Percentiles rank a stretch among this genome's conserved stretches.
phyloP scores from a whole-genome alignment of 2,329 filamentous ascomycete species.

The Didymellaceae sp. region DNA sequence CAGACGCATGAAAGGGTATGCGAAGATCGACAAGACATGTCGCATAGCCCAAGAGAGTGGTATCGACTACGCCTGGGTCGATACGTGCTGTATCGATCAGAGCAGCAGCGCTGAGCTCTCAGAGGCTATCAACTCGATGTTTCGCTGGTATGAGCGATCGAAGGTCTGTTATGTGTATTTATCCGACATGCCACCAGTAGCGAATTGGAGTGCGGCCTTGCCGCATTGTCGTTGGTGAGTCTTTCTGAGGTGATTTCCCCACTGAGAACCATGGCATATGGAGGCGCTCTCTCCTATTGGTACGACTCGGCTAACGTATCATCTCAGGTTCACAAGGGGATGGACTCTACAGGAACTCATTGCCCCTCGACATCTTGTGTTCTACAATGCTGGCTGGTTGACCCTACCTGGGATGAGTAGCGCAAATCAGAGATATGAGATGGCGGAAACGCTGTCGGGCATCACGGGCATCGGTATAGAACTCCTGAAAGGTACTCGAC shows the following conservation, averaged over 20 bases:
- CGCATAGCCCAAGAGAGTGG: background rate
- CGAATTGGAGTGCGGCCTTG: background rate
- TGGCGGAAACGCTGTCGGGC: background rate
- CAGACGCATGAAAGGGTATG: background rate
- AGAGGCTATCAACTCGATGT: conserved; percentile 27
- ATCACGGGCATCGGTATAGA: conserved; percentile 2
- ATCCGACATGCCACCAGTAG: conserved; percentile 1
- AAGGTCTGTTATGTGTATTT: conserved; percentile 20
- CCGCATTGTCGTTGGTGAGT: conserved; percentile 2
- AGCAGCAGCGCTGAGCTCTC: conserved; percentile 15
- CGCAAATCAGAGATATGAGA: background rate
- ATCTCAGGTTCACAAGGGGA: conserved; percentile 13
- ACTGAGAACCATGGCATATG: background rate
- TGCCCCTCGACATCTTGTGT: conserved; percentile 5
- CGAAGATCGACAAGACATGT: conserved; percentile 4
- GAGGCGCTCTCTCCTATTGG: background rate
- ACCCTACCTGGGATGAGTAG: background rate
- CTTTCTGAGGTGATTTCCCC: no score
- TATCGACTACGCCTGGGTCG: background rate
- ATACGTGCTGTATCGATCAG: conserved; percentile 20
- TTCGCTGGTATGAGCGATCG: conserved; percentile 14
- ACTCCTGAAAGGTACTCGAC: background rate
- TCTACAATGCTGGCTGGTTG: background rate
- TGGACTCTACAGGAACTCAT: conserved; percentile 29
- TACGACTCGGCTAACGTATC: background rate